phyloP scores from a whole-genome alignment of 1,139 yeast genomes.

The Petasospora rhodanensis region DNA sequence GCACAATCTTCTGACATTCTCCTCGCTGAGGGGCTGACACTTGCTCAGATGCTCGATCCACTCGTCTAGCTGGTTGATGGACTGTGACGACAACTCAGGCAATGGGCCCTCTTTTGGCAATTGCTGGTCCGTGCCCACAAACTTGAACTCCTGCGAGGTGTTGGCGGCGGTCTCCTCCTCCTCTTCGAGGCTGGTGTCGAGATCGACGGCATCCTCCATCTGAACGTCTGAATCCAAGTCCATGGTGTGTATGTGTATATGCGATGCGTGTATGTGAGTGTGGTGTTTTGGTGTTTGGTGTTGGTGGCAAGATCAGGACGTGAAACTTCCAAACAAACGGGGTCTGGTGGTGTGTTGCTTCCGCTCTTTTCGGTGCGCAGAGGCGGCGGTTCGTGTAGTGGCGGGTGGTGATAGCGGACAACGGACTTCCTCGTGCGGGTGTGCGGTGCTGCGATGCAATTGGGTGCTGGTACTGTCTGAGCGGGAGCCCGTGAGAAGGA shows the following conservation, averaged over 20 bases:
- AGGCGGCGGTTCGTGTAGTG: too few species aligned
- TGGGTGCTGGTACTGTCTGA: too few species aligned
- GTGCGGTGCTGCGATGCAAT: too few species aligned
- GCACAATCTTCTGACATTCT: constrained; percentile 74
- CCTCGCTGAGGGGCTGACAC: constrained; percentile 80
- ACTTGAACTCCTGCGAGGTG: constrained; percentile 18
- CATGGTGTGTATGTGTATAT: constrained; percentile 41
- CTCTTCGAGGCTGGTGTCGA: constrained; percentile 35
- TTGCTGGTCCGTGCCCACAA: too few species aligned
- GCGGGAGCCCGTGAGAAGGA: too few species aligned
- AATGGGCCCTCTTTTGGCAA: constrained; percentile 32
- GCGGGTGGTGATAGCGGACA: too few species aligned
- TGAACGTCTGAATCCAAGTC: constrained; percentile 67
- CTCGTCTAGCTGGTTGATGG: constrained; percentile 67
- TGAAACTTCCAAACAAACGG: too few species aligned
- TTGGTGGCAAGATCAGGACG: too few species aligned
- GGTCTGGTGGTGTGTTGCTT: too few species aligned
- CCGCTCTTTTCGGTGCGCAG: too few species aligned
- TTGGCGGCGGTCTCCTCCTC: constrained; percentile 29
- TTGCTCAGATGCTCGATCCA: constrained; percentile 80
- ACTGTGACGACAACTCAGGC: constrained; percentile 33
- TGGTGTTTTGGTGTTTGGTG: too few species aligned
- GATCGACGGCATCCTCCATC: constrained; percentile 65
- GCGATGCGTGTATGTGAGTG: background rate
- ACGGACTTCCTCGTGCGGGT: too few species aligned